Evolutionary conservation across 345 rosid species (phyloP).

Genomic region (Litchi chinensis): DNA sequence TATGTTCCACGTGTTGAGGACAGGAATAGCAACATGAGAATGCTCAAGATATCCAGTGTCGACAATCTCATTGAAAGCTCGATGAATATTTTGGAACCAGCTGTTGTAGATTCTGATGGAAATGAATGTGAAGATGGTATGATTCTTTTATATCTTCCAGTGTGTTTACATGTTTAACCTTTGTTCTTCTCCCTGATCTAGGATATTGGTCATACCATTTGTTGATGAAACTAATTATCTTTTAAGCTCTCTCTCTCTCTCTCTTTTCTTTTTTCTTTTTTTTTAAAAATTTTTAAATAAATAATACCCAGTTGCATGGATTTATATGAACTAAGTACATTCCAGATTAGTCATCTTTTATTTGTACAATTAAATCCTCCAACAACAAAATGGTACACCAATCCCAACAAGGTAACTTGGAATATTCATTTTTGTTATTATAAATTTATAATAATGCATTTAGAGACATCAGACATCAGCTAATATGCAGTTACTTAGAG

Average conservation of each 20-base stretch:
- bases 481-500: neutral
- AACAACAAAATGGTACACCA: neutral
- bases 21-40: constrained; percentile 38
- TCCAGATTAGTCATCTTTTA: neutral
- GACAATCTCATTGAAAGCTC: constrained; percentile 27
- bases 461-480: neutral
- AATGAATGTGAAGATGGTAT: constrained; percentile 36
- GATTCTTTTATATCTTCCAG: neutral
- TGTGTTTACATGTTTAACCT: neutral
- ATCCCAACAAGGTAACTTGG: neutral
- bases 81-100: constrained; percentile 33
- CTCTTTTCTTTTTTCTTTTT: too few species aligned
- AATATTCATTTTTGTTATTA: neutral
- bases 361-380: neutral
- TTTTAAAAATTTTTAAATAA: too few species aligned
- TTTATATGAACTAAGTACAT: neutral
- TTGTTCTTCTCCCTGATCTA: neutral
- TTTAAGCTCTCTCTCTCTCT: neutral
- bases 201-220: neutral
- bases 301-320: neutral
- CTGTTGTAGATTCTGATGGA: constrained; percentile 26
- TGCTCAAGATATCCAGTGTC: constrained; percentile 29
- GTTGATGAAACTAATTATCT: neutral
- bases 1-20: constrained; percentile 37
- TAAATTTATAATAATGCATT: neutral